Evolutionary conservation across 768 basidiomycete species (phyloP), one percentile per base, ranked within the genome.

Genomic region (Pleurotus cornucopiae): DNA sequence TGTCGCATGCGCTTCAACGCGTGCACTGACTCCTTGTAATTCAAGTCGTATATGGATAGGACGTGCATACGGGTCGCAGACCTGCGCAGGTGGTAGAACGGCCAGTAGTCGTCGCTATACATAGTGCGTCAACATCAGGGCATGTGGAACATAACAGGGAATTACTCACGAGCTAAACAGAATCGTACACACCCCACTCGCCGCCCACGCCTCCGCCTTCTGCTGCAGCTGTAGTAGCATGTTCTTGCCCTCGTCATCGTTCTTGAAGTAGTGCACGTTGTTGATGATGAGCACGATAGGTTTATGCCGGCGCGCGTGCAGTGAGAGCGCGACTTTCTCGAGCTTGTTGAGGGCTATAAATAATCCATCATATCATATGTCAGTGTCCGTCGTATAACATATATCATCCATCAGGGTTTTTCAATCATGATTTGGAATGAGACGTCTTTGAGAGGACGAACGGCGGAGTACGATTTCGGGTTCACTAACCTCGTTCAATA

Each of bases 171-270:
- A 82, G 71, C 75, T 85, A 67, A 94, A 91, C 1, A 94, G 85
- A 67, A 91, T 76, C 5, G 89, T 93, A 26, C 41, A 66, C 79
- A 60, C 59, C 87, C 89, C 83, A 67, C 86, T 84, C 9, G 88
- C 86, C 4, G 88, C 85, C 91, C 94, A 95, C 5, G 85, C 71
- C 67, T 94, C 93, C 4, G 90, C 93, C 55, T 85, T 80, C 64
- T 91, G 90, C 65, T 94, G 94, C 14, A 94, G 77, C 63, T 92
- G 91, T 55, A 94, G 71, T n/a, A 97, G 73, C 73, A 94, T 81
- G 41, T 87, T 82, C 59, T 79, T 76, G 0, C 92, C 91, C 23
- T 83, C 84, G 7, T 88, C 88, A 60, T 91, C 83, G 61, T 92
- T 89, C 56, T 84, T 80, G 69, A 89, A 85, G 64, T 79, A 80